Conservation (phyloP, 345 rosid species). For the Lepidium didymum region DNA sequence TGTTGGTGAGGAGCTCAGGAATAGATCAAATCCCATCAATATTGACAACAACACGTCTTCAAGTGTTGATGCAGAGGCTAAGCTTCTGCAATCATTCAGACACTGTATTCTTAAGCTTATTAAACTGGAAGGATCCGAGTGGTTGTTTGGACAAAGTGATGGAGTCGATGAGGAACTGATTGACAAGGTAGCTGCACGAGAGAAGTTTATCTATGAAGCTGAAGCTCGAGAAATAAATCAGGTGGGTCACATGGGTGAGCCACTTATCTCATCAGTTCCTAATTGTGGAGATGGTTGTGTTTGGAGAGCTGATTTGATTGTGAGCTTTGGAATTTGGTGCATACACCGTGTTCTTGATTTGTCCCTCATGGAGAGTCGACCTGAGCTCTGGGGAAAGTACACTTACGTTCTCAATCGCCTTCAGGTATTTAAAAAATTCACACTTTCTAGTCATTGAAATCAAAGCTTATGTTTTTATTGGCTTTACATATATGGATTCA, state of each 20-base stretch:
- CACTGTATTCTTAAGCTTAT: constrained; percentile 66
- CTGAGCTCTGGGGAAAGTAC: constrained; percentile 97
- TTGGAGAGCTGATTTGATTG: constrained; percentile 70
- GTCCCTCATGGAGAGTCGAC: constrained; percentile 95
- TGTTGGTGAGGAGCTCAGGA: constrained; percentile 46
- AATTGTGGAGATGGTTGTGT: constrained; percentile 92
- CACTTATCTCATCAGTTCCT: constrained; percentile 64
- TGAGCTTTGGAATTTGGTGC: constrained; percentile 99
- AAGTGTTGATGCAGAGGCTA: constrained; percentile 56
- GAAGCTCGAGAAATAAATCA: constrained; percentile 59
- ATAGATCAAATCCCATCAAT: constrained; percentile 34
- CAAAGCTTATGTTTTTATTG: not conserved
- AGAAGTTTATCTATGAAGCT: constrained; percentile 60
- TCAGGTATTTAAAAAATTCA: constrained; percentile 48
- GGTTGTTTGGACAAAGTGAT: constrained; percentile 80
- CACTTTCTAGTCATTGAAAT: not conserved
- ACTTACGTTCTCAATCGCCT: constrained; percentile 93
- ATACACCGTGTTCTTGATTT: constrained; percentile 81
- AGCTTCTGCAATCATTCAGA: constrained; percentile 80
- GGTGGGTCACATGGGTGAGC: constrained; percentile 42
- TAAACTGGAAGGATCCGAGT: constrained; percentile 89
- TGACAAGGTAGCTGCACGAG: constrained; percentile 87
- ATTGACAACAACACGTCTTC: constrained; percentile 39
- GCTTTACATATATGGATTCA: constrained; percentile 4
- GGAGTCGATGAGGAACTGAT: constrained; percentile 92